A percentile compares a stretch with the other conserved stretches of the same genome.
These are phyloP conservation scores for Curvularia sp. DNA, from an alignment of 2,329 filamentous ascomycete genomes.

Conservation along the genomic window DNA sequence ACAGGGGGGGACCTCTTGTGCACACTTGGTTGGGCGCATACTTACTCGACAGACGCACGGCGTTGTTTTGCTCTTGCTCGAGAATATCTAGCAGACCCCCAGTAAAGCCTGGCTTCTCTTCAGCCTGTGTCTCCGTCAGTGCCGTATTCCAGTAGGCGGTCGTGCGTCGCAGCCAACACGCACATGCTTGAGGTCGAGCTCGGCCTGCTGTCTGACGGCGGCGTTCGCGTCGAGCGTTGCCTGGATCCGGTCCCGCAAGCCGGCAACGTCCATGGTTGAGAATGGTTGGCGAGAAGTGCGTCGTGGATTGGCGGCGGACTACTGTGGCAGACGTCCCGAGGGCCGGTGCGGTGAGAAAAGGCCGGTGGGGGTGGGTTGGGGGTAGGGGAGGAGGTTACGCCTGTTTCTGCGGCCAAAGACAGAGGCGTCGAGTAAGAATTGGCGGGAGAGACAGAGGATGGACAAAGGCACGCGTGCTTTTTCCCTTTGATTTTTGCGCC, in stretches of 20 bases:
- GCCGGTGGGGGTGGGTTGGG: slow-evolving; percentile 29
- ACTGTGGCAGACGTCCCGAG: slow-evolving; percentile 9
- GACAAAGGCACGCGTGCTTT: slow-evolving; percentile 24
- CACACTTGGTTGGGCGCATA: slow-evolving; percentile 28
- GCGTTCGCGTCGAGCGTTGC: slow-evolving; percentile 77
- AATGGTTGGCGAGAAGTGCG: slow-evolving; percentile 18
- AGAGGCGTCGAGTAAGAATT: slow-evolving; percentile 21
- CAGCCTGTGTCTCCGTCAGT: slow-evolving; percentile 68
- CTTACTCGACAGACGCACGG: slow-evolving; percentile 86
- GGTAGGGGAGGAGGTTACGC: slow-evolving; percentile 2
- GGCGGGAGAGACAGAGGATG: slow-evolving; percentile 18
- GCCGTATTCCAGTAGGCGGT: slow-evolving; percentile 17
- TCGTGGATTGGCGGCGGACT: slow-evolving; percentile 19
- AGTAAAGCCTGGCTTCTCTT: slow-evolving; percentile 87
- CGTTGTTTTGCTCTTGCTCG: slow-evolving; percentile 83
- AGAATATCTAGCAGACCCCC: slow-evolving; percentile 90
- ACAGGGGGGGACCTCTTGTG: background rate
- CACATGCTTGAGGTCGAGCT: slow-evolving; percentile 84
- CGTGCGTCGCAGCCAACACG: slow-evolving; percentile 39
- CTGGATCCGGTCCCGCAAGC: slow-evolving; percentile 77
- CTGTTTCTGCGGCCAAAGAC: slow-evolving; percentile 26
- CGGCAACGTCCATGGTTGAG: slow-evolving; percentile 73
- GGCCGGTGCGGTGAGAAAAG: slow-evolving; percentile 29
- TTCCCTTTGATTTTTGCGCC: slow-evolving; percentile 29
- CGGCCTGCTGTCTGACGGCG: slow-evolving; percentile 76